Evolutionary conservation across 805 yeast species (phyloP).

Genomic region (Ogataea ramenticola): DNA sequence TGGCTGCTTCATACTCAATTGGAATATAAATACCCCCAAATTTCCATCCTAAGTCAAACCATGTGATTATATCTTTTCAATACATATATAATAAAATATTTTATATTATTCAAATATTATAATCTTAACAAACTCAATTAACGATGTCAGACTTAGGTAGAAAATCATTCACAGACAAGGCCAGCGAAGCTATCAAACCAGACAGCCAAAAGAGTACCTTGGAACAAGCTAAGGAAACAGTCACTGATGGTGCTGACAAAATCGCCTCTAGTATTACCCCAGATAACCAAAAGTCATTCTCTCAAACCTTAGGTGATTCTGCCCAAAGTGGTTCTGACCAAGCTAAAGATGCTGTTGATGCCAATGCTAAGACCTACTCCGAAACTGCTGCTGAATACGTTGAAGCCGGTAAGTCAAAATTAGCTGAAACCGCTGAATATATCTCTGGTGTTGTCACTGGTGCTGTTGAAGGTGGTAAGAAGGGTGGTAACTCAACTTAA

Average conservation of each 20-base stretch:
- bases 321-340: constrained; percentile 38
- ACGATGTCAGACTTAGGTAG: constrained; percentile 40
- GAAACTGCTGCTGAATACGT: constrained; percentile 40
- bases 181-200: constrained; percentile 63
- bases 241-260: constrained; percentile 61
- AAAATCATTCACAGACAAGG: constrained; percentile 68
- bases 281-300: constrained; percentile 56
- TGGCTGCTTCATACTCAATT: no score
- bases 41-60: no score
- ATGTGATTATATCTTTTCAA: no score
- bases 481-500: constrained; percentile 1
- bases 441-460: constrained; percentile 60
- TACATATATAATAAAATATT: no score
- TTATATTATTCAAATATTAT: no score
- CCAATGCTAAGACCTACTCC: constrained; percentile 20
- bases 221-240: constrained; percentile 67
- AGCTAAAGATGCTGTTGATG: constrained; percentile 24
- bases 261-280: constrained; percentile 56
- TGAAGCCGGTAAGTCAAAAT: constrained; percentile 41
- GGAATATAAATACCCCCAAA: no score
- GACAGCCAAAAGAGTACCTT: constrained; percentile 58
- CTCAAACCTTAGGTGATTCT: constrained; percentile 50
- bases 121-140: background rate
- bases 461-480: constrained; percentile 32
- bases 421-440: constrained; percentile 42